Base-by-base conservation (phyloP, 345 rosid genomes). In the Gossypium arboreum region DNA sequence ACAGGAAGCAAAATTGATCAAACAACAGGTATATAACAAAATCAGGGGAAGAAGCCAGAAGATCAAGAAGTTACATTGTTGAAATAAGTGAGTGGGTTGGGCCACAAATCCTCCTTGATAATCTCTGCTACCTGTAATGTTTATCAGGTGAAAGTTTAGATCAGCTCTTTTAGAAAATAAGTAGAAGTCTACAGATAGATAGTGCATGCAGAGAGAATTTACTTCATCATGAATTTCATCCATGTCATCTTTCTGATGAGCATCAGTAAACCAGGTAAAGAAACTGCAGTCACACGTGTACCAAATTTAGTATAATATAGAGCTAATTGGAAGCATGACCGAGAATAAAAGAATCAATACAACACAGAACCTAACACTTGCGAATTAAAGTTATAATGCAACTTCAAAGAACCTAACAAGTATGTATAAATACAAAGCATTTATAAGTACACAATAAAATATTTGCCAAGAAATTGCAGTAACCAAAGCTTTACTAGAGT, bases 141-240 rank as follows among this genome's bases (percentile, higher is more conserved):
- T 34, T 34, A 34, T 34, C 41, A 34, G 41, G 41, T 34, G 41
- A 34, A 34, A 34, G 41, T 34, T 34, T 34, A 34, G 10, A 57
- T 15, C 58, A 77, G 60, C 47, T 75, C 56, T 10, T 66, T 55
- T 27, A 64, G 43, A 59, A 75, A 51, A 9, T 34, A 15, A 62
- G 51, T 9, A 68, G 52, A 48, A 11, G 58, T 27, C 22, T 66
- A 43, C 75, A 43, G 61, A 44, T 13, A 34, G 29, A 24, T 65
- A 39, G 65, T 52, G 52, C 12, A 77, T 51, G 73, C 5, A 47
- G 18, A 73, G 18, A 72, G 12, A 64, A 79, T 75, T 72, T 77
- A 90, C 98, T 87, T 94, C 98, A 79, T 92, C 97, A 60, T 86
- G 89, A 71, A 81, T 34, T 34, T 34, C 41, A 34, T 34, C 41